phyloP scores from a whole-genome alignment of 176 grass and related monocot species.

The Puccinellia tenuiflora region DNA sequence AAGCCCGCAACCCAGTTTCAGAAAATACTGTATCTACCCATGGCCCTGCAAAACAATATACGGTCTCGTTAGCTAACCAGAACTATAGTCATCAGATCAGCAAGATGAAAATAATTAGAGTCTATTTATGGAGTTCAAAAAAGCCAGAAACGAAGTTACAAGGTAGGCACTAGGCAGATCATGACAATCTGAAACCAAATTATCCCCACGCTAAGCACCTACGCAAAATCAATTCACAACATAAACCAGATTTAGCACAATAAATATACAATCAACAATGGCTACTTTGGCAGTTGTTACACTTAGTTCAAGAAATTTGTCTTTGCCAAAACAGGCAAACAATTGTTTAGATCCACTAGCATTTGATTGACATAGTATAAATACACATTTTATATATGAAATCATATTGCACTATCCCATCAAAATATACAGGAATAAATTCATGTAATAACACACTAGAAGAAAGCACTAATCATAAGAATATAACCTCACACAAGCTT shows the following conservation, averaged over 20 bases:
- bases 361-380: not conserved
- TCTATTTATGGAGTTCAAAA: no score
- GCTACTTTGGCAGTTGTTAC: not conserved
- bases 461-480: not conserved
- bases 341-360: no score
- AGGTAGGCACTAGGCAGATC: not conserved
- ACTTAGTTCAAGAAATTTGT: not conserved
- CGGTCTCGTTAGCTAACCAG: not conserved
- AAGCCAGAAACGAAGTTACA: no score
- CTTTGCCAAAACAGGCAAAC: not conserved
- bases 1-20: not conserved
- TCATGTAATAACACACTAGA: not conserved
- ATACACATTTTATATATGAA: not conserved
- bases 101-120: no score
- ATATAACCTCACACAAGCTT: no score
- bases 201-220: not conserved
- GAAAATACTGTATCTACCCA: not conserved
- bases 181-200: not conserved
- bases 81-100: not conserved
- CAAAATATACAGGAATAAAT: not conserved
- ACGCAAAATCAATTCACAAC: not conserved
- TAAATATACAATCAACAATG: not conserved
- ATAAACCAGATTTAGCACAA: not conserved
- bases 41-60: constrained; percentile 6
- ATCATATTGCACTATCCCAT: not conserved